Evolutionary conservation across 306 rosid species (phyloP), one percentile per base, ranked within the genome.

Genomic region (Arachis hypogaea): DNA sequence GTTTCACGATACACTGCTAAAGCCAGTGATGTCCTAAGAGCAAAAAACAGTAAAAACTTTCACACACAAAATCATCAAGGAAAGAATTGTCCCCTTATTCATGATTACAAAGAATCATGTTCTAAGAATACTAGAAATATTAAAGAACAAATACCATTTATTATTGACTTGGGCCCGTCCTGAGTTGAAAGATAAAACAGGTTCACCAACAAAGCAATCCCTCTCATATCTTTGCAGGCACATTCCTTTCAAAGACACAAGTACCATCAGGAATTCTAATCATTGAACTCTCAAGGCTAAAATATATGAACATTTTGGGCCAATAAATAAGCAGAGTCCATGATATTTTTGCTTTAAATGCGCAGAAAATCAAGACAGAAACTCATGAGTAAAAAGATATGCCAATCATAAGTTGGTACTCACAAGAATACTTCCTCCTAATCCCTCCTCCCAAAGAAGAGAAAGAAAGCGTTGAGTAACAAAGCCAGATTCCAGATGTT

Each of bases 11-110:
- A 94, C 68, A 87, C 87, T 90, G 63, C 80, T 82, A 94, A 88
- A 80, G 99, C 97, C 78, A 81, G 72, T 38, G 93, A 86, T 68
- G 97, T 82, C 99, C 99, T 89, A 84, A 59, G 78, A 75, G 80
- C 61, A 63, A 47, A 77, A 69, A 36, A 36, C 46, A 77, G 64
- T 74, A 33, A 30, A 81, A 56, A 54, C 67, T 52, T 61, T 56
- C 82, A 29, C 72, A 56, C 68, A 50, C 38, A 66, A 69, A 58
- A 79, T 52, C 55, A 66, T 71, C 68, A 71, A 85, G 38, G 73
- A 69, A 47, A 77, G 38, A 69, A 65, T 66, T 59, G 54, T 40
- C 63, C 72, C 69, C 49, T 52, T 30, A 59, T 9, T 11, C 18
- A 47, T 59, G 41, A 7, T 50, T 72, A 73, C 47, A 55, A 29